Conservation (phyloP, 2,329 filamentous ascomycete species). For the Fusarium dlaminii region DNA sequence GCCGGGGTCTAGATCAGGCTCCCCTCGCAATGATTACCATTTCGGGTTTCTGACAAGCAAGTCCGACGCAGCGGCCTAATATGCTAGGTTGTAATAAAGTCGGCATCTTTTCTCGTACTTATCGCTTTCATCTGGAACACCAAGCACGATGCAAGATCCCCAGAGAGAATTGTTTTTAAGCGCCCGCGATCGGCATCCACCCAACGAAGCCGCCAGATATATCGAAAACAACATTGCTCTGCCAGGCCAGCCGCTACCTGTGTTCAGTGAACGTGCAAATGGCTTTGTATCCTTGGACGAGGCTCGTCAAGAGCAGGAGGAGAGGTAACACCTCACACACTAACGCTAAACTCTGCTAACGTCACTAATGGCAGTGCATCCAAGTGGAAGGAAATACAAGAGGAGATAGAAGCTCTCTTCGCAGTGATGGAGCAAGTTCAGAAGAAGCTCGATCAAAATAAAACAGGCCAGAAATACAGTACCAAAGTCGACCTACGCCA, state of each 20-base stretch:
- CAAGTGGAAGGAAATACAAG: background rate
- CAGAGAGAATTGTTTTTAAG: background rate
- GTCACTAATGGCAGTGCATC: background rate
- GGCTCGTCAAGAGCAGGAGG: background rate
- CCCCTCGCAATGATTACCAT: background rate
- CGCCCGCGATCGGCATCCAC: background rate
- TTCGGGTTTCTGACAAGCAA: background rate
- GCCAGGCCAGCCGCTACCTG: background rate
- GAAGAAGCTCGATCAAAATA: background rate
- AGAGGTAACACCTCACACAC: background rate
- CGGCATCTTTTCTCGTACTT: background rate
- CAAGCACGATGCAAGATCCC: background rate
- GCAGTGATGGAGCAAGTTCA: background rate
- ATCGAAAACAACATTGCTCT: background rate
- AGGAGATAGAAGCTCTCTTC: background rate
- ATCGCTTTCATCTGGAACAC: background rate
- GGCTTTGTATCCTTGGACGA: background rate
- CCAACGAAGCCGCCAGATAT: background rate
- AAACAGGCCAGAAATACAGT: background rate
- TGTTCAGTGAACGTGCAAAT: background rate
- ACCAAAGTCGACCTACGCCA: background rate
- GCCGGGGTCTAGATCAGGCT: background rate
- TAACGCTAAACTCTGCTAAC: background rate
- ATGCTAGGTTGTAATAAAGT: background rate
- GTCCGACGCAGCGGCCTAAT: background rate